Percentiles rank a stretch among this genome's conserved stretches.
Evolutionary conservation across 805 yeast genomes (phyloP).

Genomic region (Yarrowia sp.): DNA sequence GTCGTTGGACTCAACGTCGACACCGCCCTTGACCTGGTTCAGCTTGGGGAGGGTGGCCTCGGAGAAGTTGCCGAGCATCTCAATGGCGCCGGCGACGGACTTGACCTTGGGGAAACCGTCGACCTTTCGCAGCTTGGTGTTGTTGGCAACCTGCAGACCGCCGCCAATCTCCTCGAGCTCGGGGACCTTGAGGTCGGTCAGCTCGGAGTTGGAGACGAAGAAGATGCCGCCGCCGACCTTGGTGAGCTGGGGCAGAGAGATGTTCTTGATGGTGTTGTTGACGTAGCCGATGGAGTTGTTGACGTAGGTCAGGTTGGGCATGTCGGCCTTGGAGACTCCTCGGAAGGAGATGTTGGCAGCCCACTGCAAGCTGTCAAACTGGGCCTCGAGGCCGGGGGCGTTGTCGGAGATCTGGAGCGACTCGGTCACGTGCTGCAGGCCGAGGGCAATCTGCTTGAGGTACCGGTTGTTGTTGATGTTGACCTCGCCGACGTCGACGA

Average conservation of each 20-base stretch:
- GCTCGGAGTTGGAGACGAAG: constrained; percentile 73
- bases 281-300: constrained; percentile 84
- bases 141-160: constrained; percentile 90
- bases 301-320: constrained; percentile 70
- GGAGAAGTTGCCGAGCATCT: constrained; percentile 78
- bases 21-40: constrained; percentile 89
- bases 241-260: constrained; percentile 57
- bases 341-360: constrained; percentile 90
- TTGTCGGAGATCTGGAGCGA: constrained; percentile 83
- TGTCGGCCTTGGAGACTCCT: constrained; percentile 74
- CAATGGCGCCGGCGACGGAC: constrained; percentile 87
- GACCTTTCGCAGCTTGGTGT: constrained; percentile 70
- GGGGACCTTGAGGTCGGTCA: constrained; percentile 72
- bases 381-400: constrained; percentile 73
- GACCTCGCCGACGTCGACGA: constrained; percentile 50
- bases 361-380: constrained; percentile 64
- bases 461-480: constrained; percentile 90
- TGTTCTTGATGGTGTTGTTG: constrained; percentile 63
- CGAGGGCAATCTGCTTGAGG: constrained; percentile 68
- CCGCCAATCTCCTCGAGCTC: constrained; percentile 81
- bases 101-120: constrained; percentile 76
- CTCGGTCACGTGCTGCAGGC: constrained; percentile 74
- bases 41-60: constrained; percentile 78
- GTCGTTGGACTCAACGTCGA: constrained; percentile 69
- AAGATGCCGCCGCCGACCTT: constrained; percentile 82